Evolutionary conservation across 257 asterid genomes (phyloP).

Genomic region (Coffea eugenioides): DNA sequence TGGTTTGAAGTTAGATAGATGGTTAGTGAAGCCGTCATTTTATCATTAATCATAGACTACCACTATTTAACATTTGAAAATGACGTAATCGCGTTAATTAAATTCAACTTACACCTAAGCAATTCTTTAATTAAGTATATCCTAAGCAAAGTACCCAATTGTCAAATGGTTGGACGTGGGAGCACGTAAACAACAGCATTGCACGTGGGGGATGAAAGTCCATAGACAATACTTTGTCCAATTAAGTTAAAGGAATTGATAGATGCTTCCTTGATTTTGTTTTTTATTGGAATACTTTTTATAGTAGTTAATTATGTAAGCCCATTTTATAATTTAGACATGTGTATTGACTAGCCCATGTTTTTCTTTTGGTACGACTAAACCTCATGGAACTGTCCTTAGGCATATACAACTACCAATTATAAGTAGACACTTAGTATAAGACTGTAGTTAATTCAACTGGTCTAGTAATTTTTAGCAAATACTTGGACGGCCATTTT

Average conservation of each 20-base stretch:
- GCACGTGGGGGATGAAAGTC: conserved; percentile 20
- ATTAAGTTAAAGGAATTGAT: neutral
- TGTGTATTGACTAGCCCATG: neutral
- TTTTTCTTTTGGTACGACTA: neutral
- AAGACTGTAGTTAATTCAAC: too few species aligned
- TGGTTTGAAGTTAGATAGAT: neutral
- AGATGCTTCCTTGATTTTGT: neutral
- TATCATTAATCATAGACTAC: too few species aligned
- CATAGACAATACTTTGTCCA: neutral
- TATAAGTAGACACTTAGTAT: too few species aligned
- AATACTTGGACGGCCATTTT: too few species aligned
- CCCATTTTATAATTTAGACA: neutral
- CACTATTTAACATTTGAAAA: neutral
- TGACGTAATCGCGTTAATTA: neutral
- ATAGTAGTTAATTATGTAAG: neutral
- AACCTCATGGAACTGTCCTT: too few species aligned
- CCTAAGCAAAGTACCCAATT: neutral
- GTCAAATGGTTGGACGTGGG: conserved; percentile 4
- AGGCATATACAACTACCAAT: too few species aligned
- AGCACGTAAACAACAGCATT: conserved; percentile 5
- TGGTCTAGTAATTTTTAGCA: too few species aligned
- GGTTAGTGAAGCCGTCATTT: neutral
- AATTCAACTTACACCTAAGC: neutral
- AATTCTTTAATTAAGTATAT: neutral
- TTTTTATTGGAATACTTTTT: neutral